These are phyloP conservation scores for Hortiboletus campestris DNA, from an alignment of 768 basidiomycete species.

Conservation along the genomic window DNA sequence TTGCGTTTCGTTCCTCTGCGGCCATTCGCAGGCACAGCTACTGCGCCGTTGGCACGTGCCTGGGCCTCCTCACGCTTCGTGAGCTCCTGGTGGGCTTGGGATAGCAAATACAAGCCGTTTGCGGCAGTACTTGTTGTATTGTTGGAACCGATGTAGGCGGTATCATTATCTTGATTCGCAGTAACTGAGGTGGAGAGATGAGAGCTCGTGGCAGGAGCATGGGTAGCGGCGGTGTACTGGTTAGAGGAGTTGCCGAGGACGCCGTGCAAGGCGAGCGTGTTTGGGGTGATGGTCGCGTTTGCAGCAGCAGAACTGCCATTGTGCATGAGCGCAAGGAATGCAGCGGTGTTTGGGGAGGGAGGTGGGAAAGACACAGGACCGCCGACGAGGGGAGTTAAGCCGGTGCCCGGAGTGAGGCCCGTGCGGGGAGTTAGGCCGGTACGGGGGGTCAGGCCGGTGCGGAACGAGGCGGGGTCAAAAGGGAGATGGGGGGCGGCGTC, in stretches of 20 bases:
- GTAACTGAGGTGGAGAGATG: slow-evolving; percentile 37
- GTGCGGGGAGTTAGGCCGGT: slow-evolving; percentile 87
- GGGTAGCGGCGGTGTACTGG: slow-evolving; percentile 29
- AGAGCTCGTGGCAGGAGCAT: slow-evolving; percentile 34
- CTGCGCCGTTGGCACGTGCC: slow-evolving; percentile 50
- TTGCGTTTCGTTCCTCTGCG: slow-evolving; percentile 72
- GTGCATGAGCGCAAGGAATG: slow-evolving; percentile 90
- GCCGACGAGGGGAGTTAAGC: slow-evolving; percentile 77
- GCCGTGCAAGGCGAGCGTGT: slow-evolving; percentile 66
- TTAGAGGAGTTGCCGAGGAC: slow-evolving; percentile 50
- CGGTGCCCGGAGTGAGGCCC: slow-evolving; percentile 72
- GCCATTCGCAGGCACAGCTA: slow-evolving; percentile 27
- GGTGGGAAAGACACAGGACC: slow-evolving; percentile 78
- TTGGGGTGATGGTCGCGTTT: slow-evolving; percentile 57
- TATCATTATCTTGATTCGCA: slow-evolving; percentile 33
- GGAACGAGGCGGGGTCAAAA: slow-evolving; percentile 73
- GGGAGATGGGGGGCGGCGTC: slow-evolving; percentile 36
- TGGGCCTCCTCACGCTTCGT: slow-evolving; percentile 91
- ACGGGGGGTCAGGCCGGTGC: slow-evolving; percentile 84
- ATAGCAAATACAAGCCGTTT: slow-evolving; percentile 91
- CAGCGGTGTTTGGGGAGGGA: slow-evolving; percentile 84
- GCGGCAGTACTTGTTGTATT: slow-evolving; percentile 71
- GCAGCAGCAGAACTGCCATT: slow-evolving; percentile 39
- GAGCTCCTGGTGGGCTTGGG: slow-evolving; percentile 94
- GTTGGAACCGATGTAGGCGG: slow-evolving; percentile 43